phyloP scores from a whole-genome alignment of 1,284 basidiomycete genomes.

The Cerioporus squamosus region DNA sequence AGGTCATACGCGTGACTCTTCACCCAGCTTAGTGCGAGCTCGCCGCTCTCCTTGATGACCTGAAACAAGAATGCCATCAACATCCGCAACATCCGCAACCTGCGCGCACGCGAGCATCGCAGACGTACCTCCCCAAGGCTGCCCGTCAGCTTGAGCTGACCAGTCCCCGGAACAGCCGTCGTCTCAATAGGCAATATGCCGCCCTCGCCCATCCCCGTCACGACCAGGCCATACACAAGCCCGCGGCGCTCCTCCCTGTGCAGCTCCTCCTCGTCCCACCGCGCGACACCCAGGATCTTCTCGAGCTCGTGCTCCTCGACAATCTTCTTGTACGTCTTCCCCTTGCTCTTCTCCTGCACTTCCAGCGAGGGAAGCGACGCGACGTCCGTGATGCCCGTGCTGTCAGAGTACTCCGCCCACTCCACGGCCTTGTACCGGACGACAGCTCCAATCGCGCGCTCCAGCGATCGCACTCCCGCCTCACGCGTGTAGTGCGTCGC shows the following conservation, averaged over 20 bases:
- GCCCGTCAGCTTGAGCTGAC: constrained; percentile 78
- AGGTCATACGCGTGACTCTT: constrained; percentile 84
- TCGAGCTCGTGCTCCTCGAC: constrained; percentile 82
- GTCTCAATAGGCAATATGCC: constrained; percentile 86
- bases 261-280: constrained; percentile 81
- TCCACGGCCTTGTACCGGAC: constrained; percentile 89
- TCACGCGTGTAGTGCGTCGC: constrained; percentile 84
- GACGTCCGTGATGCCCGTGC: constrained; percentile 29
- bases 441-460: constrained; percentile 86
- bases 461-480: constrained; percentile 91
- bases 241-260: constrained; percentile 73
- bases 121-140: constrained; percentile 72
- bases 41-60: constrained; percentile 89
- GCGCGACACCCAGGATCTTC: constrained; percentile 80
- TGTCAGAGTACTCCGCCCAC: constrained; percentile 77
- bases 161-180: constrained; percentile 72
- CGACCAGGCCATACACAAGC: constrained; percentile 86
- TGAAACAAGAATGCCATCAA: neutral
- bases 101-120: constrained; percentile 20
- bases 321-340: constrained; percentile 55
- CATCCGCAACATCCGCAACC: neutral
- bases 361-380: constrained; percentile 3
- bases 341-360: constrained; percentile 1
- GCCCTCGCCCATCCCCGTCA: constrained; percentile 88
- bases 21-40: constrained; percentile 87